A percentile compares a stretch with the other conserved stretches of the same genome.
phyloP scores from a whole-genome alignment of 306 rosid species.

The Gleditsia sinensis region DNA sequence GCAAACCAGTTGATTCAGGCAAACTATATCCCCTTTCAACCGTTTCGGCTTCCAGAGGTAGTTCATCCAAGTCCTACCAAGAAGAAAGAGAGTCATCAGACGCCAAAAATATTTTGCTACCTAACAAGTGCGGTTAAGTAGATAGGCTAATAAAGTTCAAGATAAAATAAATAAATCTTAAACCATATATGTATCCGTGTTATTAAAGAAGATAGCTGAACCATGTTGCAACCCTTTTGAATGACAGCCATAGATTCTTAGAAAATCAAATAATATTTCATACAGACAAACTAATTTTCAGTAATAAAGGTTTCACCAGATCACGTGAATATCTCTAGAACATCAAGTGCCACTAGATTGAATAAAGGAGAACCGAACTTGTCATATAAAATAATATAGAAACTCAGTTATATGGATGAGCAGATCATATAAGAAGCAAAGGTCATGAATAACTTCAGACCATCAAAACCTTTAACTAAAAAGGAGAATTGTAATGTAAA shows the following conservation, averaged over 20 bases:
- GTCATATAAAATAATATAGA: neutral
- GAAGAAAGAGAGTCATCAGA: constrained; percentile 33
- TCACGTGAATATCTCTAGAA: neutral
- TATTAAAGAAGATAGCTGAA: neutral
- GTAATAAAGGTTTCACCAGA: neutral
- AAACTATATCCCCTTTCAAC: constrained; percentile 84
- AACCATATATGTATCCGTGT: neutral
- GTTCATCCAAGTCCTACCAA: constrained; percentile 83
- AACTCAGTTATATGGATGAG: neutral
- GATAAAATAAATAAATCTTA: constrained; percentile 1
- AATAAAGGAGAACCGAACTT: neutral
- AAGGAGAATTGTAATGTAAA: neutral
- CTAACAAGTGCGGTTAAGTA: neutral
- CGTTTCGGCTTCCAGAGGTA: constrained; percentile 94
- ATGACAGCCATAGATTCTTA: neutral
- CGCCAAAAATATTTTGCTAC: neutral
- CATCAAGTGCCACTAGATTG: neutral
- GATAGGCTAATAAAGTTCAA: neutral
- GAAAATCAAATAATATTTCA: neutral
- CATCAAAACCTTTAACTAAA: constrained; percentile 3
- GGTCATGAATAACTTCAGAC: neutral
- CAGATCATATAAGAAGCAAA: constrained; percentile 1
- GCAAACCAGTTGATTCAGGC: constrained; percentile 85
- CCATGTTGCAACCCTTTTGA: constrained; percentile 11
- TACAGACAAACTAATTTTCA: neutral